phyloP scores from a whole-genome alignment of 352 stramenopile species.

The Phytophthora fragariae region DNA sequence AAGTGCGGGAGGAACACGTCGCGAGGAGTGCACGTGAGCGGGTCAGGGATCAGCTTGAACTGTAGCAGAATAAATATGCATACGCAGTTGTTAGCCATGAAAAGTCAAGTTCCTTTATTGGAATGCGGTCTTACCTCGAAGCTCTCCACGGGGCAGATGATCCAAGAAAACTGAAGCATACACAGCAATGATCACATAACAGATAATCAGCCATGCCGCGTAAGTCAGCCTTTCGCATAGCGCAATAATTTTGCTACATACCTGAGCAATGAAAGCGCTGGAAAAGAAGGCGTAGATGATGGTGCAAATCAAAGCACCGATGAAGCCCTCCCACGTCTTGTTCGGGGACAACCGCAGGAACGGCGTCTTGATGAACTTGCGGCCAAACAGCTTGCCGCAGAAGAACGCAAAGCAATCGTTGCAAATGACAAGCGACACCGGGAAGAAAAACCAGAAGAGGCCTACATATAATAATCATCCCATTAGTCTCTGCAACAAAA shows the following conservation, averaged over 20 bases:
- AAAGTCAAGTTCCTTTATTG: not conserved
- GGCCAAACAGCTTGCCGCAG: slow-evolving; percentile 85
- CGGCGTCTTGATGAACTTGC: slow-evolving; percentile 94
- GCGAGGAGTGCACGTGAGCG: slow-evolving; percentile 67
- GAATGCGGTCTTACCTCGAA: slow-evolving; percentile 51
- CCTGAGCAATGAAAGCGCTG: slow-evolving; percentile 89
- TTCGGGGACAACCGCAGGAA: slow-evolving; percentile 96
- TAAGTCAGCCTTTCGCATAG: not conserved
- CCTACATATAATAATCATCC: slow-evolving; percentile 42
- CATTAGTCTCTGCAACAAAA: slow-evolving; percentile 10
- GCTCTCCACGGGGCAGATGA: slow-evolving; percentile 93
- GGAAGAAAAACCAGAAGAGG: slow-evolving; percentile 96
- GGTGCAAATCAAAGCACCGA: slow-evolving; percentile 96
- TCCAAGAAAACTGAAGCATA: slow-evolving; percentile 85
- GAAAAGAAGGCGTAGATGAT: slow-evolving; percentile 95
- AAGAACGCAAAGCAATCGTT: slow-evolving; percentile 98
- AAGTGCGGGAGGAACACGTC: slow-evolving; percentile 68
- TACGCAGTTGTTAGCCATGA: not conserved
- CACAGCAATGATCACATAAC: slow-evolving; percentile 2
- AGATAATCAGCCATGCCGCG: not conserved
- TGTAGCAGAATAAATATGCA: slow-evolving; percentile 2
- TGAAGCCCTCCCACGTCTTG: slow-evolving; percentile 99
- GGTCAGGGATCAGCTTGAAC: slow-evolving; percentile 73
- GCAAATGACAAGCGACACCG: slow-evolving; percentile 94
- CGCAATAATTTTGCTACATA: slow-evolving; percentile 16